These are phyloP conservation scores for Digitaria exilis DNA, from an alignment of 202 grass and related monocot species.

Conservation along the genomic window DNA sequence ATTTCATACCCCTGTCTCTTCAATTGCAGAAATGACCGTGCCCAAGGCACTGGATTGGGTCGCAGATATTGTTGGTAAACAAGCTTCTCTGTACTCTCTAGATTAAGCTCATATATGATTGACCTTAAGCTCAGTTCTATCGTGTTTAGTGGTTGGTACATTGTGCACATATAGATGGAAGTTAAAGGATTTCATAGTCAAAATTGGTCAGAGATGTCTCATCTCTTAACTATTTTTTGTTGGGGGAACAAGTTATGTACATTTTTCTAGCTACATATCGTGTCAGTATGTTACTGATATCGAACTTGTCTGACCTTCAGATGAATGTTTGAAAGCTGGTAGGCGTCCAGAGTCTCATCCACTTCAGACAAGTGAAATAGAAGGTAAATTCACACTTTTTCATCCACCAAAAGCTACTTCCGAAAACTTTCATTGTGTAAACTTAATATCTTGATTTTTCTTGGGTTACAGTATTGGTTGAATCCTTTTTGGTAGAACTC, in stretches of 20 bases:
- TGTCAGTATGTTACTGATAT: neutral
- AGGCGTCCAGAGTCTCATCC: neutral
- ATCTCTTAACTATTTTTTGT: neutral
- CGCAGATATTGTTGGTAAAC: neutral
- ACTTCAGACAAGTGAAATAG: neutral
- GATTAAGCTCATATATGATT: neutral
- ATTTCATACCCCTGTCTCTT: neutral
- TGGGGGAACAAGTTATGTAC: neutral
- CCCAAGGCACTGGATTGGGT: neutral
- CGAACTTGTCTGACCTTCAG: slow-evolving; percentile 15
- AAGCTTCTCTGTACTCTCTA: neutral
- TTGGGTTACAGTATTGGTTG: neutral
- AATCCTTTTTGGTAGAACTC: neutral
- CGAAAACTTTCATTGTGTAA: neutral
- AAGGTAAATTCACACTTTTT: neutral
- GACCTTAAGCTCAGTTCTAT: no score
- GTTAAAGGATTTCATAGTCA: neutral
- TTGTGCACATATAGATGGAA: neutral
- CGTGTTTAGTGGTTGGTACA: no score
- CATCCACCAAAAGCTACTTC: neutral
- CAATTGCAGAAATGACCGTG: neutral
- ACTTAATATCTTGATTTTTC: neutral
- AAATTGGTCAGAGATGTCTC: neutral
- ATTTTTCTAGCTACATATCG: neutral
- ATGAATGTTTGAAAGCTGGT: slow-evolving; percentile 28